Evolutionary conservation across 495 filamentous ascomycete genomes (phyloP).

Genomic region (Xylaria longipes): DNA sequence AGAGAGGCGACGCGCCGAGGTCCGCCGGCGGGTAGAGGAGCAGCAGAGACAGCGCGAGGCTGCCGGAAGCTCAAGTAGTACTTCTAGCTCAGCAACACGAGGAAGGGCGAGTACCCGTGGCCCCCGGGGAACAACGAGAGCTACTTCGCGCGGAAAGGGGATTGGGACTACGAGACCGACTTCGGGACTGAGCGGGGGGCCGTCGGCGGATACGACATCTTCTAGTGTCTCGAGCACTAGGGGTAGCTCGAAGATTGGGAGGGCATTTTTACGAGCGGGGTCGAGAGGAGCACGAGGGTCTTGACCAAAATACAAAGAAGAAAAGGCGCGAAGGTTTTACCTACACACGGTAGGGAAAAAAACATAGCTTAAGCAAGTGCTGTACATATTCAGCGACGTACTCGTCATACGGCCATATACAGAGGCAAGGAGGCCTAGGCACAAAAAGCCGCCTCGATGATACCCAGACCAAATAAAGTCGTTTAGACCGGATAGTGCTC

Average conservation of each 20-base stretch:
- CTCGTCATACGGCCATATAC: constrained; percentile 3
- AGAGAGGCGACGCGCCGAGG: constrained; percentile 75
- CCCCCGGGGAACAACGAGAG: constrained; percentile 34
- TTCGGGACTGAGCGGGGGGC: constrained; percentile 27
- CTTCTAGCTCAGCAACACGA: neutral
- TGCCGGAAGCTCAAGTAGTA: constrained; percentile 37
- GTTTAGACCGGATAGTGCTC: constrained; percentile 17
- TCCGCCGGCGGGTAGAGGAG: constrained; percentile 71
- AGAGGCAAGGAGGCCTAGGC: constrained; percentile 13
- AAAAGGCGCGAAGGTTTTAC: neutral
- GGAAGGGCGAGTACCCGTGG: constrained; percentile 30
- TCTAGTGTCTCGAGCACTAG: constrained; percentile 41
- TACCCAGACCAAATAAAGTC: constrained; percentile 1
- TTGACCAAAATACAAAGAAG: constrained; percentile 1
- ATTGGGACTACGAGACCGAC: constrained; percentile 14
- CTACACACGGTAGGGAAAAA: neutral
- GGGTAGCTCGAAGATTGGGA: constrained; percentile 50
- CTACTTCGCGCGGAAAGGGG: constrained; percentile 34
- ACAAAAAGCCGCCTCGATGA: constrained; percentile 23
- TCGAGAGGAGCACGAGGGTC: constrained; percentile 39
- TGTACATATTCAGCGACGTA: constrained; percentile 14
- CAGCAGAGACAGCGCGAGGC: constrained; percentile 64
- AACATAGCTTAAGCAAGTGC: neutral
- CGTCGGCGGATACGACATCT: constrained; percentile 37
- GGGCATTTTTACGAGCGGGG: constrained; percentile 43